Conservation (phyloP, 1,284 basidiomycete genomes). For the Paramarasmius palmivorus region DNA sequence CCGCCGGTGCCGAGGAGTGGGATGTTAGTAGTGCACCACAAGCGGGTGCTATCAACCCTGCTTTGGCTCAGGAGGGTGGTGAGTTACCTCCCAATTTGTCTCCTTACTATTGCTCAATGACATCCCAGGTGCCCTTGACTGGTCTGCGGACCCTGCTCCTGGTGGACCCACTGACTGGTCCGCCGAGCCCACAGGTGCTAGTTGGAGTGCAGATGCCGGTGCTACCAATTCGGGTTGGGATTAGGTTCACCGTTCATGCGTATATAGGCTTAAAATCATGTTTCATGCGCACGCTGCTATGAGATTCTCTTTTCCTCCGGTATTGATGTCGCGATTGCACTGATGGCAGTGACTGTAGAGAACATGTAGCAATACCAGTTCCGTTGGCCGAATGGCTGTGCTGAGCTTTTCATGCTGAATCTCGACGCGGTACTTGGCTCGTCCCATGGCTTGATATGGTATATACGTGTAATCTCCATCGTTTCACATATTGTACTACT, state of each 20-base stretch:
- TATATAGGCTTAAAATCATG: too few species aligned
- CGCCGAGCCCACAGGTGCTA: conserved; percentile 64
- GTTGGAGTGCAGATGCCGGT: conserved; percentile 61
- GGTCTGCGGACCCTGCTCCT: conserved; percentile 70
- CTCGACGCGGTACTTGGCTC: too few species aligned
- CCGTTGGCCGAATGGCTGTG: too few species aligned
- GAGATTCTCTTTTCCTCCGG: too few species aligned
- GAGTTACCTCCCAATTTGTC: conserved; percentile 25
- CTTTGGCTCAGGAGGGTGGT: conserved; percentile 72
- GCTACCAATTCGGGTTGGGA: conserved; percentile 58
- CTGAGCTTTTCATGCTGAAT: too few species aligned
- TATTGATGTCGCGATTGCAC: too few species aligned
- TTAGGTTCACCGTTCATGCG: conserved; percentile 34
- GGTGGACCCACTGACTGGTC: conserved; percentile 77
- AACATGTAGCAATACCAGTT: too few species aligned
- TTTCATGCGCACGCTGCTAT: too few species aligned
- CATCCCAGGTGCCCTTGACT: conserved; percentile 75
- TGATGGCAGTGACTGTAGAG: too few species aligned
- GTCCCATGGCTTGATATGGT: too few species aligned
- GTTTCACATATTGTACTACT: too few species aligned
- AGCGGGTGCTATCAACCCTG: conserved; percentile 76
- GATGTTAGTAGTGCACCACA: conserved; percentile 71
- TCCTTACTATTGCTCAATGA: conserved; percentile 3
- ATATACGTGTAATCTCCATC: too few species aligned
- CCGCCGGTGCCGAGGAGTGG: conserved; percentile 68